Conservation (phyloP, 1,284 basidiomycete species). For the Farysia itapuensis region DNA sequence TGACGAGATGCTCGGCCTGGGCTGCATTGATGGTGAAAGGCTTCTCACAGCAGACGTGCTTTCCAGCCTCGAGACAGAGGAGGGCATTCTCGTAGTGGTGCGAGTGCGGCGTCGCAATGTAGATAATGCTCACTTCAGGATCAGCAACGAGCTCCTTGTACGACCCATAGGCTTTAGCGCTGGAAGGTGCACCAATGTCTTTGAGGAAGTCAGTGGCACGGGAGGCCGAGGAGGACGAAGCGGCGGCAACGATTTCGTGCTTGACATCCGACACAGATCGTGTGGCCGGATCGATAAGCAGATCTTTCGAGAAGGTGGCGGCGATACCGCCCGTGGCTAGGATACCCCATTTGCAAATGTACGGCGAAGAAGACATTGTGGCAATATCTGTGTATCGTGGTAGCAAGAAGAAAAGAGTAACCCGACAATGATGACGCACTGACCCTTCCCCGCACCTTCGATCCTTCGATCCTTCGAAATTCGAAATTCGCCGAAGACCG, state of each 20-base stretch:
- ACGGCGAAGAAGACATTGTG: conserved; percentile 2
- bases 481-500: too few species aligned
- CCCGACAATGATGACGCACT: not conserved
- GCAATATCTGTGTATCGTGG: not conserved
- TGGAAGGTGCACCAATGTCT: conserved; percentile 60
- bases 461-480: too few species aligned
- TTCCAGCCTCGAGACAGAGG: conserved; percentile 75
- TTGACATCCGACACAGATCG: conserved; percentile 73
- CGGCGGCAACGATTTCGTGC: conserved; percentile 75
- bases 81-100: conserved; percentile 78
- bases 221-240: conserved; percentile 68
- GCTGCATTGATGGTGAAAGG: conserved; percentile 62
- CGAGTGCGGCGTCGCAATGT: conserved; percentile 79
- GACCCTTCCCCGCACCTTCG: too few species aligned
- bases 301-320: conserved; percentile 60
- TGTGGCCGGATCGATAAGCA: conserved; percentile 56
- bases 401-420: not conserved
- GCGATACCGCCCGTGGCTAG: conserved; percentile 50
- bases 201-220: conserved; percentile 75
- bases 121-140: conserved; percentile 63
- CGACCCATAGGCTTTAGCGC: conserved; percentile 72
- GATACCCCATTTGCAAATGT: conserved; percentile 41
- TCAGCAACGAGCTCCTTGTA: conserved; percentile 78
- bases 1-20: conserved; percentile 67
- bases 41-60: conserved; percentile 69